Evolutionary conservation across 2,329 filamentous ascomycete species (phyloP).

Genomic region (Leptographium galeiforme): DNA sequence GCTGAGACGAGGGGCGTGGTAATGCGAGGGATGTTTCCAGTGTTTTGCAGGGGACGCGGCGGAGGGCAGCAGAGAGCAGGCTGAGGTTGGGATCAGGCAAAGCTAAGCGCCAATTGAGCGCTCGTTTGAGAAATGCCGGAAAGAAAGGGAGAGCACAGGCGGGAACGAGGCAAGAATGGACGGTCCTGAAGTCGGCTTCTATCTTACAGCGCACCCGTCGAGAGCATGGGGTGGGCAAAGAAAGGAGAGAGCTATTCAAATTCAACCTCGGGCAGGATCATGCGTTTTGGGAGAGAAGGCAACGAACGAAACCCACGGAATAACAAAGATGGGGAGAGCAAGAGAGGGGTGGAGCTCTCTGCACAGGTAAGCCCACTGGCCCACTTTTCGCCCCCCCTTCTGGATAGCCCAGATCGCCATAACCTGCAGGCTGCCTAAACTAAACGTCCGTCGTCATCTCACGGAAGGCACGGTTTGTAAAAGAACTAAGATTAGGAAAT

Average conservation of each 20-base stretch:
- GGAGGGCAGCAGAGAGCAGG: not conserved
- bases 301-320: not conserved
- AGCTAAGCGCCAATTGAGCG: not conserved
- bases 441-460: too few species aligned
- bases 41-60: too few species aligned
- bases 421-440: not conserved
- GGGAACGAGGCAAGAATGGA: not conserved
- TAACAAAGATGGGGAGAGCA: not conserved
- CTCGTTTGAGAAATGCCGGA: too few species aligned
- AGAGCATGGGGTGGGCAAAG: conserved; percentile 5
- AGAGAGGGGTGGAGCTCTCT: not conserved
- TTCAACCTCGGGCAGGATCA: not conserved
- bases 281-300: not conserved
- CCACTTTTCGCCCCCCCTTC: not conserved
- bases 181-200: not conserved
- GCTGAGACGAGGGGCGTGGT: not conserved
- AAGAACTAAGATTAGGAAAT: not conserved
- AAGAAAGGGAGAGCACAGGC: too few species aligned
- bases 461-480: too few species aligned
- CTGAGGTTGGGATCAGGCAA: not conserved
- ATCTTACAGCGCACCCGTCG: not conserved
- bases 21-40: too few species aligned
- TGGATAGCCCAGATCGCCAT: not conserved
- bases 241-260: not conserved
- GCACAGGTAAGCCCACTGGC: not conserved